Evolutionary conservation across 176 grass and related monocot species (phyloP).

Genomic region (Secale cereale): DNA sequence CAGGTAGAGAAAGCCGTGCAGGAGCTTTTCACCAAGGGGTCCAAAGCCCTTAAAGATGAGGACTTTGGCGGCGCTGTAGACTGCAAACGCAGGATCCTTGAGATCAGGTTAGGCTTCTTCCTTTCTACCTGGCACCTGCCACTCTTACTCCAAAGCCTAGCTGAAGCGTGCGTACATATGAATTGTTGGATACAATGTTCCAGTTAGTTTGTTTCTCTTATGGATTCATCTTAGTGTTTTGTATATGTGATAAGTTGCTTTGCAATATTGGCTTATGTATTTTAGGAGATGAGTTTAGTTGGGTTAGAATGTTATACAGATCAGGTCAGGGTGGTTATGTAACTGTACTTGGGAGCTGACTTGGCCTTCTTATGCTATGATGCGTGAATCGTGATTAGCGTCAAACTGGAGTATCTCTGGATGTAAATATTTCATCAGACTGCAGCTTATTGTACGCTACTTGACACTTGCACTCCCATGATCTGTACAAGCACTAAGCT

Average conservation of each 20-base stretch:
- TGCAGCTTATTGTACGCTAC: background rate
- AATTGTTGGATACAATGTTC: background rate
- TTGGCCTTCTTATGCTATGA: background rate
- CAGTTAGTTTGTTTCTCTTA: background rate
- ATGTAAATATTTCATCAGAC: background rate
- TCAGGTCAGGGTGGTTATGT: background rate
- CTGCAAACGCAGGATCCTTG: conserved; percentile 63
- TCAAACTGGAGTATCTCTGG: background rate
- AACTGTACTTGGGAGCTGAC: background rate
- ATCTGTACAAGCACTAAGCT: background rate
- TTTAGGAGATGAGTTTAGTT: background rate
- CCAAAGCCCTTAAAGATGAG: conserved; percentile 65
- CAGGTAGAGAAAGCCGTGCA: conserved; percentile 49
- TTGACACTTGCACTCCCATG: background rate
- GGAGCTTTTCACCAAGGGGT: conserved; percentile 58
- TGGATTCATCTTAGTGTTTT: background rate
- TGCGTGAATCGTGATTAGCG: background rate
- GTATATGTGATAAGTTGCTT: background rate
- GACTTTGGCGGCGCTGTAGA: conserved; percentile 52
- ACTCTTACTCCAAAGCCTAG: background rate
- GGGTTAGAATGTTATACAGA: conserved; percentile 26
- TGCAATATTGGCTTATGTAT: background rate
- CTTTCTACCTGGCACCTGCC: background rate
- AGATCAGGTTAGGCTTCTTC: conserved; percentile 62
- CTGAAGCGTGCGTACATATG: background rate